Percentiles rank a stretch among this genome's conserved stretches.
phyloP scores from a whole-genome alignment of 2,329 filamentous ascomycete genomes.

The Aspergillus costaricaensis region DNA sequence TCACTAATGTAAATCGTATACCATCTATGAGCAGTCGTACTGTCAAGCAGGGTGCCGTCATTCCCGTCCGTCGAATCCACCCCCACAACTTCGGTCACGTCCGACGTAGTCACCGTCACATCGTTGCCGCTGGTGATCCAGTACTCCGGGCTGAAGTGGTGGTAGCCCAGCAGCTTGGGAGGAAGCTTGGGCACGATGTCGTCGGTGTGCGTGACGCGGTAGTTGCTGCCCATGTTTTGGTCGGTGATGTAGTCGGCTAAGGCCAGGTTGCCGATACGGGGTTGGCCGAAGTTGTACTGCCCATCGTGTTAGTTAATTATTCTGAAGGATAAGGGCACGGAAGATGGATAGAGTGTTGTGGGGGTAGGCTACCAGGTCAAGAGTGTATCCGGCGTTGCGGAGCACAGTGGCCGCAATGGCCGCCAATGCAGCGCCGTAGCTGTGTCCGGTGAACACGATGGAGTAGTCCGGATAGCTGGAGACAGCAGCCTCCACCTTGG shows the following conservation, averaged over 20 bases:
- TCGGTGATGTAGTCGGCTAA: constrained; percentile 35
- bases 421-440: constrained; percentile 52
- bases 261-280: constrained; percentile 36
- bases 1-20: constrained; percentile 21
- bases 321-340: no score
- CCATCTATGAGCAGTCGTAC: constrained; percentile 31
- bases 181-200: constrained; percentile 37
- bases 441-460: constrained; percentile 51
- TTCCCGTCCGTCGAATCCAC: constrained; percentile 30
- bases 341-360: no score
- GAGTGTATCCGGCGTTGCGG: constrained; percentile 37
- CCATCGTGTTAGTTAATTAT: neutral
- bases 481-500: constrained; percentile 40
- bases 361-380: constrained; percentile 41
- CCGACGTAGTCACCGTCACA: constrained; percentile 24
- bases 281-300: constrained; percentile 43
- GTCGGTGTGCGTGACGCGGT: constrained; percentile 37
- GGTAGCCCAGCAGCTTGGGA: constrained; percentile 26
- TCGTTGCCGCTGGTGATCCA: constrained; percentile 32
- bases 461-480: constrained; percentile 40
- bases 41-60: constrained; percentile 22
- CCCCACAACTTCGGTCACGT: constrained; percentile 29
- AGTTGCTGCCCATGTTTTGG: constrained; percentile 28
- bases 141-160: constrained; percentile 36
- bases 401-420: constrained; percentile 47